Evolutionary conservation across 441 rosid genomes (phyloP), one percentile per base, ranked within the genome.

Genomic region (Erysimum cheiri): DNA sequence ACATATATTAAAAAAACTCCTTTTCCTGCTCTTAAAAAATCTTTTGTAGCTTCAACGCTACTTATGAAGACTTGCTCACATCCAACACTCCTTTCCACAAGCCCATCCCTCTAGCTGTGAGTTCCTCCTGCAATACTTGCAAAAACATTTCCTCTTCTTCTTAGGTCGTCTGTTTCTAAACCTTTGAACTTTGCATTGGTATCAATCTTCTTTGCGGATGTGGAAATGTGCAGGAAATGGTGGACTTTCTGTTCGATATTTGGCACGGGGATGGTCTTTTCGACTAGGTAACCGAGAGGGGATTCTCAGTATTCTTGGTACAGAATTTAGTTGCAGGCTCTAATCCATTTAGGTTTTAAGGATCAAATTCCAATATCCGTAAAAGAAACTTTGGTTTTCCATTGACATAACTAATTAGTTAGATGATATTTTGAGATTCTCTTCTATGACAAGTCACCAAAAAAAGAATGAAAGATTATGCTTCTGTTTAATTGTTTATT

Each of bases 191-290:
- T 13, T 4, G 1, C 55, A 8, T 8, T 58, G 58, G 35, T 26
- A 4, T 8, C 57, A 60, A 19, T 61, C 19, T 40, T 53, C 44
- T 4, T 28, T 52, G 19, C 17, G 36, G 70, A 15, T 63, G 61
- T 37, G 47, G 73, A 72, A 41, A 62, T 59, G 13, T 81, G 85
- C 80, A 84, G 88, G 88, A 85, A 75, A 84, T 84, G 90, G 90
- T 88, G 52, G 76, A 88, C 63, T 81, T 85, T 73, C 80, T 84
- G 49, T 86, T 77, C 8, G 88, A 81, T 76, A 61, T 49, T 58
- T 88, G 87, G 88, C 86, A 69, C 2, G 90, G 78, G 41, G 90
- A 85, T 68, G 81, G 84, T 75, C 90, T 83, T 59, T 84, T 80
- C 64, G 84, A 83, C 62, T 82, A 80, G 77, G 64, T 50, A 17